Evolutionary conservation across 306 rosid genomes (phyloP).

Genomic region (Ormosia emarginata): DNA sequence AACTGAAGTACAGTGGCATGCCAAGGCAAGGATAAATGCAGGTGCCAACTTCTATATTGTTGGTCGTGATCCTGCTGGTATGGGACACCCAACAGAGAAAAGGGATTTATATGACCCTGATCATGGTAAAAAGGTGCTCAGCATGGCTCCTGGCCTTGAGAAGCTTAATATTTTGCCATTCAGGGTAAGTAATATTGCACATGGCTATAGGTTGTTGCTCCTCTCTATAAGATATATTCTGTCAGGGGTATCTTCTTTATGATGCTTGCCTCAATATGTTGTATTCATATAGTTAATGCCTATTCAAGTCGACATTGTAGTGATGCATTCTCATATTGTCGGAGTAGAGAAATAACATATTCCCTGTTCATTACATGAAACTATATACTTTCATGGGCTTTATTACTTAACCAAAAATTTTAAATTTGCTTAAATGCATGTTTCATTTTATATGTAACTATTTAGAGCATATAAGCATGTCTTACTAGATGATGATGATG

Average conservation of each 20-base stretch:
- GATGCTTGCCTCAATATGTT: background rate
- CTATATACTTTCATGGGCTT: background rate
- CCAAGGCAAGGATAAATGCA: conserved; percentile 91
- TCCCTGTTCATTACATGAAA: background rate
- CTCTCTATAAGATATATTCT: background rate
- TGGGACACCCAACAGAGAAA: conserved; percentile 95
- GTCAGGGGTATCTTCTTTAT: background rate
- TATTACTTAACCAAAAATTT: background rate
- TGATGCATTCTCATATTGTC: background rate
- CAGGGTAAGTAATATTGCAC: conserved; percentile 44
- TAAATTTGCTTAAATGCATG: background rate
- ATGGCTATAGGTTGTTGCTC: background rate
- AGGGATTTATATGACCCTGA: conserved; percentile 93
- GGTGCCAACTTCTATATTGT: conserved; percentile 97
- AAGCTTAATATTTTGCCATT: conserved; percentile 95
- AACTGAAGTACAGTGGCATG: conserved; percentile 99
- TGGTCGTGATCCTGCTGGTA: conserved; percentile 99
- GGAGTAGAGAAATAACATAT: conserved; percentile 3
- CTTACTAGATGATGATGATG: background rate
- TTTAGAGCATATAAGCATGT: background rate
- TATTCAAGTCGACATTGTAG: background rate
- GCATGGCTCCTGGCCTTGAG: conserved; percentile 98
- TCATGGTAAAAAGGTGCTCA: conserved; percentile 91
- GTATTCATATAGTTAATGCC: background rate
- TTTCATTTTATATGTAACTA: background rate